A percentile compares a stretch with the other conserved stretches of the same genome.
Conservation (phyloP, 2,329 filamentous ascomycete genomes). For the Fusarium newnesense region DNA sequence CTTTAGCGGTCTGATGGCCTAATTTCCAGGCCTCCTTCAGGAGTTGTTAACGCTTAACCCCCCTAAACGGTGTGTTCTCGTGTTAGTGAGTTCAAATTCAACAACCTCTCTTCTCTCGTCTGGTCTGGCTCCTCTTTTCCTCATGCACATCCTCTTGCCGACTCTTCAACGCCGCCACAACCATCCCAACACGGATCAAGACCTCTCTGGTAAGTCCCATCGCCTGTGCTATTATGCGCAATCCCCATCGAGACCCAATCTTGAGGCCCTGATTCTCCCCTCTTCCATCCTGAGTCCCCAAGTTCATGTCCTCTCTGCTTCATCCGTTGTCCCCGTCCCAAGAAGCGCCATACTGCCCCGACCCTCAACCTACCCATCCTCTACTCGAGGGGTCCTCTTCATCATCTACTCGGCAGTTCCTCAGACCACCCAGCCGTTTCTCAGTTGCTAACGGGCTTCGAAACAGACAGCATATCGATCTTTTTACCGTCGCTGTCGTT, state of each 20-base stretch:
- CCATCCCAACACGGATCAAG: slow-evolving; percentile 46
- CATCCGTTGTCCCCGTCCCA: slow-evolving; percentile 42
- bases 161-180: slow-evolving; percentile 49
- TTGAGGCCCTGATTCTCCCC: slow-evolving; percentile 39
- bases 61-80: slow-evolving; percentile 24
- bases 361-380: slow-evolving; percentile 25
- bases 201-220: slow-evolving; percentile 53
- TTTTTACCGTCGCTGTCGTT: slow-evolving; percentile 25
- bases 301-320: slow-evolving; percentile 37
- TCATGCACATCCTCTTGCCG: slow-evolving; percentile 54
- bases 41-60: slow-evolving; percentile 16
- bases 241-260: slow-evolving; percentile 47
- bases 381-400: slow-evolving; percentile 15
- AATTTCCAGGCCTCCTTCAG: slow-evolving; percentile 14
- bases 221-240: slow-evolving; percentile 49
- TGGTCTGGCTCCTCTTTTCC: slow-evolving; percentile 56
- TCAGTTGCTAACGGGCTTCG: slow-evolving; percentile 39
- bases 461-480: slow-evolving; percentile 11
- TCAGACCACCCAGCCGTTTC: background rate
- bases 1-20: slow-evolving; percentile 10
- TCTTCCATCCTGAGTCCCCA: slow-evolving; percentile 38
- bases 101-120: slow-evolving; percentile 47
- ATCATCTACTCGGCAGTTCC: slow-evolving; percentile 18
- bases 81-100: slow-evolving; percentile 53
- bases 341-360: slow-evolving; percentile 38